Evolutionary conservation across 2,329 filamentous ascomycete genomes (phyloP).

Genomic region (Xylariales sp.): DNA sequence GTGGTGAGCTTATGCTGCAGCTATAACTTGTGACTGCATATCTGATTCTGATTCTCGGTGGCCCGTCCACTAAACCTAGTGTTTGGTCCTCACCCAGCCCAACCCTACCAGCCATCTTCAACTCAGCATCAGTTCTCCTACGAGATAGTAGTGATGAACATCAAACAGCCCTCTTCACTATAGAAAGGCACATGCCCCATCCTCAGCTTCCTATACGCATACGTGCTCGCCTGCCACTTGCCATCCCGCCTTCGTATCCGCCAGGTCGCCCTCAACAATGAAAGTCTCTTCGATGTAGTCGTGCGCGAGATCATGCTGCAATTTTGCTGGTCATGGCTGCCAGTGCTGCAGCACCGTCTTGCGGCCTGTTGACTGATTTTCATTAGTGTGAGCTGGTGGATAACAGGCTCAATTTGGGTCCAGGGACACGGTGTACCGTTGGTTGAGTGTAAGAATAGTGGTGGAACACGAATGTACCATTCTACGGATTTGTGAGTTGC

Average conservation of each 20-base stretch:
- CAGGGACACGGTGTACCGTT: slow-evolving; percentile 11
- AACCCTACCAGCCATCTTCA: not conserved
- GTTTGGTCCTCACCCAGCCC: not conserved
- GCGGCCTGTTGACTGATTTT: slow-evolving; percentile 22
- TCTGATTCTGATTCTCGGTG: too few relatives aligned
- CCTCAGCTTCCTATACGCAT: slow-evolving; percentile 34
- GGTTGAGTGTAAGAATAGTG: not conserved
- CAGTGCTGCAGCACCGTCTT: slow-evolving; percentile 31
- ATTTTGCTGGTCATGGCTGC: slow-evolving; percentile 26
- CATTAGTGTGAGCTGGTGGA: slow-evolving; percentile 33
- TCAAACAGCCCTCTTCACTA: slow-evolving; percentile 30
- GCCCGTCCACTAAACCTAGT: too few relatives aligned
- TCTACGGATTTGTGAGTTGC: too few relatives aligned
- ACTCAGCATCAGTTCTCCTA: not conserved
- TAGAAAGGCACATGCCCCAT: slow-evolving; percentile 35
- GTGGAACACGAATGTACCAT: not conserved
- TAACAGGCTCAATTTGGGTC: slow-evolving; percentile 24
- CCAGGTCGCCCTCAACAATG: slow-evolving; percentile 30
- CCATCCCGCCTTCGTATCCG: slow-evolving; percentile 25
- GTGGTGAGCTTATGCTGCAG: too few relatives aligned
- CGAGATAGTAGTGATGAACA: slow-evolving; percentile 26
- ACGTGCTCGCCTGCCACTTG: slow-evolving; percentile 29
- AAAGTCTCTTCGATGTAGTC: slow-evolving; percentile 34
- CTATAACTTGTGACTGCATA: too few relatives aligned
- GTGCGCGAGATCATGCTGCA: slow-evolving; percentile 27